These are phyloP conservation scores for Corymbia maculata DNA, from an alignment of 345 rosid genomes.

Conservation along the genomic window DNA sequence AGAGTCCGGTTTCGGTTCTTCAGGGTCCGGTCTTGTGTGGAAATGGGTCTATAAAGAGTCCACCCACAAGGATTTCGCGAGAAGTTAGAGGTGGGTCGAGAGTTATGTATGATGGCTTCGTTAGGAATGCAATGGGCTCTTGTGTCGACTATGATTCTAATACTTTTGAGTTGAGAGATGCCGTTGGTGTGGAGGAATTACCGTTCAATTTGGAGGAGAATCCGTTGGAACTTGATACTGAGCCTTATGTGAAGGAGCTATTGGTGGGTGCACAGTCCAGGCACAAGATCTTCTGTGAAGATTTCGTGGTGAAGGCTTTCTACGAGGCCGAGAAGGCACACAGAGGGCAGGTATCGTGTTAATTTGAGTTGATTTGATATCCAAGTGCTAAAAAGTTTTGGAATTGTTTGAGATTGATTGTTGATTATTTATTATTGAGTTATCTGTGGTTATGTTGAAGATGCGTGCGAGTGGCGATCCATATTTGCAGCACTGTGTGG, in stretches of 20 bases:
- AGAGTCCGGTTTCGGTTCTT: slow-evolving; percentile 78
- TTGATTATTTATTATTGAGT: neutral
- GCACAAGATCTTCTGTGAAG: slow-evolving; percentile 62
- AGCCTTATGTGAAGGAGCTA: slow-evolving; percentile 51
- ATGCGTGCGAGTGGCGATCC: slow-evolving; percentile 97
- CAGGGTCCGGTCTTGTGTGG: slow-evolving; percentile 61
- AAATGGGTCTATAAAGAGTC: slow-evolving; percentile 20
- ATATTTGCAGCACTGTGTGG: slow-evolving; percentile 91
- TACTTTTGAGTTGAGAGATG: slow-evolving; percentile 10
- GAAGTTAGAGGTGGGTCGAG: slow-evolving; percentile 35
- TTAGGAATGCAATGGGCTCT: slow-evolving; percentile 65
- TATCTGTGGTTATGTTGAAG: slow-evolving; percentile 21
- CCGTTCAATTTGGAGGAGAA: slow-evolving; percentile 72
- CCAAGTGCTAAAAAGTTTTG: neutral
- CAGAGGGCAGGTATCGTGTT: slow-evolving; percentile 68
- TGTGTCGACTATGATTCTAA: slow-evolving; percentile 62
- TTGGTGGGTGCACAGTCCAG: slow-evolving; percentile 52
- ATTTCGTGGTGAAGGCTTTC: slow-evolving; percentile 69
- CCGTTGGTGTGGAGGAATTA: slow-evolving; percentile 37
- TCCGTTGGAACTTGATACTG: slow-evolving; percentile 18
- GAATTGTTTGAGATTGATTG: neutral
- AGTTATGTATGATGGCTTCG: slow-evolving; percentile 54
- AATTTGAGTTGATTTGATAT: neutral
- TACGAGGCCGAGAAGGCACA: slow-evolving; percentile 89
- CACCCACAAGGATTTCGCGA: slow-evolving; percentile 43